Evolutionary conservation across 257 asterid genomes (phyloP), one percentile per base, ranked within the genome.

Genomic region (Fraxinus cuspidata): DNA sequence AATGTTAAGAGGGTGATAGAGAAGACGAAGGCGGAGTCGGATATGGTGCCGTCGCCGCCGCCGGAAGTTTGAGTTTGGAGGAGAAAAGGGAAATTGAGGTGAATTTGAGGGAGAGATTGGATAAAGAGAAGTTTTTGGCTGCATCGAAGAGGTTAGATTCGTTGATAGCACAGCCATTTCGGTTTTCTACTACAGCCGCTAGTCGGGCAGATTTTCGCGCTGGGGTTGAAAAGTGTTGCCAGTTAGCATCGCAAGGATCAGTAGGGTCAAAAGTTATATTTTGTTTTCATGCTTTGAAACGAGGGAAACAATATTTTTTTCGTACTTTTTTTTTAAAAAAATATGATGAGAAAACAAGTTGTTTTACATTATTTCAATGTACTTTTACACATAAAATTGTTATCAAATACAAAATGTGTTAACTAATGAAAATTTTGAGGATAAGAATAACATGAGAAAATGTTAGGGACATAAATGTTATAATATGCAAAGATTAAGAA

Each of bases 71-170:
- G 74, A 78, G 85, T 34, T 1, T 81, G 84, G 94, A 89, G 80
- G 96, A 90, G 5, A 89, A 82, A 79, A 89, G 77, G 88, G 96
- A 89, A 78, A 82, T 76, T 77, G 97, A 92, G 85, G 32, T 84
- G 83, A 87, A 82, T 87, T 83, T 89, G 84, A 86, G 87, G 82
- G 91, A 84, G 71, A 88, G 81, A 74, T 77, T 87, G 73, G 94
- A 85, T 10, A 89, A 89, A 81, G 94, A 89, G 72, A 88, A 86
- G 82, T 80, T 78, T 58, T 47, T 82, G 70, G 75, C 83, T 27
- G 87, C 92, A 0, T 71, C 85, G 19, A 89, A 82, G 86, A 82
- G 84, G 78, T 64, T 81, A 7, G 83, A 82, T 49, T 86, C 87
- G 13, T 16, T 5, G 21, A 13, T 49, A 15, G 58, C n/a, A 49